phyloP scores from a whole-genome alignment of 1,284 basidiomycete genomes.

The Trametes pubescens region DNA sequence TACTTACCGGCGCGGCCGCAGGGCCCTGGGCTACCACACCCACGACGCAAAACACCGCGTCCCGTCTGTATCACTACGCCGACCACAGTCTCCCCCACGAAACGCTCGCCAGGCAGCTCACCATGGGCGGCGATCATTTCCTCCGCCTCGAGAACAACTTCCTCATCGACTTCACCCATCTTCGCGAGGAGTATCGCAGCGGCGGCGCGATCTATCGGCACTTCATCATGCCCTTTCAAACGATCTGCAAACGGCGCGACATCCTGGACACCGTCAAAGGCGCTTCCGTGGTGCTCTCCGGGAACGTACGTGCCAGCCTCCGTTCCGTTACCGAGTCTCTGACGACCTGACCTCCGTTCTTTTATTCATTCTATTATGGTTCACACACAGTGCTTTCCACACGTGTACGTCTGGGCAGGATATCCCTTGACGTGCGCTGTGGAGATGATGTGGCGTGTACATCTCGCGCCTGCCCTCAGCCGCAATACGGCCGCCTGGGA shows the following conservation, averaged over 20 bases:
- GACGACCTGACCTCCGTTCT: background rate
- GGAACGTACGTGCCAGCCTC: background rate
- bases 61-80: background rate
- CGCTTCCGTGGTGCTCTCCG: background rate
- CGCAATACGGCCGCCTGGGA: no score
- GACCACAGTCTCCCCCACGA: background rate
- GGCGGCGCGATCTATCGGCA: background rate
- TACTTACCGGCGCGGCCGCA: background rate
- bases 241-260: background rate
- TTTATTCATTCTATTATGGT: background rate
- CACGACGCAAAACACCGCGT: background rate
- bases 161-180: constrained; percentile 6
- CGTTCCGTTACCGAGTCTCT: background rate
- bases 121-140: background rate
- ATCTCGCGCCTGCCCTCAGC: no score
- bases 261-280: background rate
- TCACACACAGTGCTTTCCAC: background rate
- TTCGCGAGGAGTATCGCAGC: background rate
- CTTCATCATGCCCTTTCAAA: background rate
- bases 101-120: no score
- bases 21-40: background rate
- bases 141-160: constrained; percentile 11
- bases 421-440: background rate
- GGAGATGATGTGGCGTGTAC: background rate
- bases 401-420: background rate